Conservation (phyloP, 495 filamentous ascomycete species). For the Penicillium subrubescens region DNA sequence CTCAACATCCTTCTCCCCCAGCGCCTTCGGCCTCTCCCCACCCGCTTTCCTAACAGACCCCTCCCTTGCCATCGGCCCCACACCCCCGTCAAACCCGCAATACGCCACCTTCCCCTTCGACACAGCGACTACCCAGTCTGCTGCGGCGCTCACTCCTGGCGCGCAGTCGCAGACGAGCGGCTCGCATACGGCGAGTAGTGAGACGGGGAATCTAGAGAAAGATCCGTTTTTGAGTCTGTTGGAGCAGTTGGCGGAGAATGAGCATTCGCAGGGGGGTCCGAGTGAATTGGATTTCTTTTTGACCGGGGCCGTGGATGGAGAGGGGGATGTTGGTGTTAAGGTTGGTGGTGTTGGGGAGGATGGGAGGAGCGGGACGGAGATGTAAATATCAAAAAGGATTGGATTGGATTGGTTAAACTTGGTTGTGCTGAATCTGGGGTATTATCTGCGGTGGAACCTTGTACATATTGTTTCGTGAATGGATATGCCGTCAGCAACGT, state of each 20-base stretch:
- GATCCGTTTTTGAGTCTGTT: slow-evolving; percentile 79
- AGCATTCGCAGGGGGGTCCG: slow-evolving; percentile 59
- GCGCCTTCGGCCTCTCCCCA: slow-evolving; percentile 36
- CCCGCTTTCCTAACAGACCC: slow-evolving; percentile 33
- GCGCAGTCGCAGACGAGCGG: slow-evolving; percentile 40
- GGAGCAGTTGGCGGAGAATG: slow-evolving; percentile 80
- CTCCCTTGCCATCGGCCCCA: slow-evolving; percentile 32
- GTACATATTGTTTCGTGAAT: background rate
- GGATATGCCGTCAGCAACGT: background rate
- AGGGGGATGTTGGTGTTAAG: slow-evolving; percentile 6
- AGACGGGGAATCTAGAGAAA: slow-evolving; percentile 53
- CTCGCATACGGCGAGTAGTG: slow-evolving; percentile 34
- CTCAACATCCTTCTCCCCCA: slow-evolving; percentile 31
- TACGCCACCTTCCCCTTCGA: slow-evolving; percentile 52
- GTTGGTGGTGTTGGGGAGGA: background rate
- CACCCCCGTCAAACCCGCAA: slow-evolving; percentile 40
- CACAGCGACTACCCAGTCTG: slow-evolving; percentile 15
- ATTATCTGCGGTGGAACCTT: too few relatives aligned
- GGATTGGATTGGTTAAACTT: background rate
- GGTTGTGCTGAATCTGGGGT: too few relatives aligned
- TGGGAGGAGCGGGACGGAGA: background rate
- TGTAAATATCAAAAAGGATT: background rate
- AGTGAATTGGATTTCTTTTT: slow-evolving; percentile 76
- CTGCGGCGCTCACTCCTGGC: slow-evolving; percentile 37
- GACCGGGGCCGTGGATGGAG: slow-evolving; percentile 31